Conservation (phyloP, 2,329 filamentous ascomycete species). For the Apiospora aurea region DNA sequence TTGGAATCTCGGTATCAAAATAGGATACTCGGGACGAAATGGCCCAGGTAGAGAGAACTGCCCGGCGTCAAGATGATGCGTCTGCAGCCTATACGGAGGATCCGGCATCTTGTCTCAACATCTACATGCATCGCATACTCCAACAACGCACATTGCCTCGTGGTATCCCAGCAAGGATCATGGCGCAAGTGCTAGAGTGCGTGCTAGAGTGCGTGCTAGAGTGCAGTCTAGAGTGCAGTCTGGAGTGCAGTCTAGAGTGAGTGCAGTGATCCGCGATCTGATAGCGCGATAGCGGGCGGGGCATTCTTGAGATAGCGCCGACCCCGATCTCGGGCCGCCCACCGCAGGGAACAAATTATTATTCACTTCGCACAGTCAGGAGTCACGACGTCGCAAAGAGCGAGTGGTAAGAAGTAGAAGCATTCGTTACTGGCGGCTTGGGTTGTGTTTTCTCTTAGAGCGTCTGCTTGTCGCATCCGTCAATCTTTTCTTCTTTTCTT, state of each 20-base stretch:
- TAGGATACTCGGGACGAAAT: background rate
- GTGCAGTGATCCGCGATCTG: constrained; percentile 4
- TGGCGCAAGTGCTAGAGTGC: background rate
- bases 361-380: background rate
- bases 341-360: background rate
- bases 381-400: constrained; percentile 10
- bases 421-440: background rate
- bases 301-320: background rate
- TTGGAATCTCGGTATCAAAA: background rate
- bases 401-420: background rate
- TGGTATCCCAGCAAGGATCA: background rate
- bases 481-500: background rate
- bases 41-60: background rate
- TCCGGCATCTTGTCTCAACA: background rate
- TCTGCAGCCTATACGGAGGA: background rate
- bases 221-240: background rate
- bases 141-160: background rate
- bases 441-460: background rate
- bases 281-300: constrained; percentile 17
- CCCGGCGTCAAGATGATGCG: background rate
- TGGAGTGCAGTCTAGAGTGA: background rate
- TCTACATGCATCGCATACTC: background rate
- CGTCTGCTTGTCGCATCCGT: background rate
- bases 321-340: constrained; percentile 14
- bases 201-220: background rate